phyloP scores from a whole-genome alignment of 768 basidiomycete species.

The Calvatia gigantea region DNA sequence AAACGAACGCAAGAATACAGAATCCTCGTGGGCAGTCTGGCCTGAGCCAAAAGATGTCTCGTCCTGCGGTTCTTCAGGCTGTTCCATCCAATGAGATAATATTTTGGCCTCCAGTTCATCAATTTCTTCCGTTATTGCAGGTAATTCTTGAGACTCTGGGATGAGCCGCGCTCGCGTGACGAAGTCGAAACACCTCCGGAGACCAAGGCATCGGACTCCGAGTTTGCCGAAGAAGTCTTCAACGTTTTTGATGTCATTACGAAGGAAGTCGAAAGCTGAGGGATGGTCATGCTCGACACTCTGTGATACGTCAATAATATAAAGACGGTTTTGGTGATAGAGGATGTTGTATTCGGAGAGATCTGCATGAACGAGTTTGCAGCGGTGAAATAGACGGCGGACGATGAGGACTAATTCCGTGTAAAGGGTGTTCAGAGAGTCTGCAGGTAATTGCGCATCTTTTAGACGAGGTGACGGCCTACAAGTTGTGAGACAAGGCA shows the following conservation, averaged over 20 bases:
- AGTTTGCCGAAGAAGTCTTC: conserved; percentile 87
- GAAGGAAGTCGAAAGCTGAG: conserved; percentile 91
- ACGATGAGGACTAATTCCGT: conserved; percentile 74
- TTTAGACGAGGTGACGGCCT: conserved; percentile 95
- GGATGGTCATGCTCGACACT: conserved; percentile 99
- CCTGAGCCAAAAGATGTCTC: conserved; percentile 20
- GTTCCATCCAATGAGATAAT: conserved; percentile 48
- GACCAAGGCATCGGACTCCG: conserved; percentile 73
- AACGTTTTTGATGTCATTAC: conserved; percentile 87
- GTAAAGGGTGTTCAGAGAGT: conserved; percentile 62
- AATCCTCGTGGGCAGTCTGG: conserved; percentile 67
- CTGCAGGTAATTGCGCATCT: conserved; percentile 60
- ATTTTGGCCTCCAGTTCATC: conserved; percentile 29
- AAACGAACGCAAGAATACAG: conserved; percentile 85
- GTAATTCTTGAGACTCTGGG: background rate
- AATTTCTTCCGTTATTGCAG: conserved; percentile 19
- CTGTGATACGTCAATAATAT: conserved; percentile 97
- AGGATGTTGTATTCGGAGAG: conserved; percentile 98
- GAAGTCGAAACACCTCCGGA: conserved; percentile 86
- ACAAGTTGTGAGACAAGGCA: conserved; percentile 3
- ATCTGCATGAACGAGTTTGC: conserved; percentile 96
- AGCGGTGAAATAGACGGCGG: conserved; percentile 83
- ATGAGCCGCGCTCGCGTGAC: conserved; percentile 56
- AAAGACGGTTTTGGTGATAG: conserved; percentile 77
- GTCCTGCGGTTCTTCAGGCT: conserved; percentile 15